These are phyloP conservation scores for Pisolithus sp. DNA, from an alignment of 768 basidiomycete species.

Conservation along the genomic window DNA sequence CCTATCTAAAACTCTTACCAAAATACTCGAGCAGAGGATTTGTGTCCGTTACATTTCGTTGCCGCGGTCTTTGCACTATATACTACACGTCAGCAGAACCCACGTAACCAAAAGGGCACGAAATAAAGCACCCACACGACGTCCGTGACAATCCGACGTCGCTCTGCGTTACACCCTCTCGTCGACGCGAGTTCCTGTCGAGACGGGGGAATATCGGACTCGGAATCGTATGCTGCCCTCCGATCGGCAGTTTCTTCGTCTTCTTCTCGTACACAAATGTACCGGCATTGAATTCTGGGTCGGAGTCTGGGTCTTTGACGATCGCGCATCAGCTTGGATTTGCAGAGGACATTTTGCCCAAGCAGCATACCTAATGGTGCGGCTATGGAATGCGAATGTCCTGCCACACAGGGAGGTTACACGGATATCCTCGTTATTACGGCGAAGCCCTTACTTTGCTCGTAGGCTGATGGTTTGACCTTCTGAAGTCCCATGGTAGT, in stretches of 20 bases:
- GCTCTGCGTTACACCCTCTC: slow-evolving; percentile 7
- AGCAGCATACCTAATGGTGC: slow-evolving; percentile 29
- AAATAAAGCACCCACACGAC: slow-evolving; percentile 8
- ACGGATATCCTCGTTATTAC: background rate
- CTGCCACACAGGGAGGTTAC: slow-evolving; percentile 4
- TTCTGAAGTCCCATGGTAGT: background rate
- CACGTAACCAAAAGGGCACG: background rate
- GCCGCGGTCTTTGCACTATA: slow-evolving; percentile 4
- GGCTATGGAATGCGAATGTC: slow-evolving; percentile 23
- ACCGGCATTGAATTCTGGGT: slow-evolving; percentile 29
- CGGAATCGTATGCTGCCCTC: slow-evolving; percentile 13
- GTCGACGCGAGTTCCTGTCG: slow-evolving; percentile 13
- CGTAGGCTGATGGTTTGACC: slow-evolving; percentile 7
- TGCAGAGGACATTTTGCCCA: background rate
- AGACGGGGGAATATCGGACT: slow-evolving; percentile 3
- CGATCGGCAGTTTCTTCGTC: slow-evolving; percentile 13
- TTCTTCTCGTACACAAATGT: slow-evolving; percentile 24
- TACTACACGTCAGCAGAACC: background rate
- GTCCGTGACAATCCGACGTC: slow-evolving; percentile 2
- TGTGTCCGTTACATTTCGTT: slow-evolving; percentile 1
- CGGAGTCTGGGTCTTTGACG: slow-evolving; percentile 24
- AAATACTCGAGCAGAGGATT: slow-evolving; percentile 49
- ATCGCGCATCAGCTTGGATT: background rate
- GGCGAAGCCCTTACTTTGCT: slow-evolving; percentile 11
- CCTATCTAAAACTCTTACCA: slow-evolving; percentile 25